These are phyloP conservation scores for Suillus subalutaceus DNA, from an alignment of 768 basidiomycete genomes.

Conservation along the genomic window DNA sequence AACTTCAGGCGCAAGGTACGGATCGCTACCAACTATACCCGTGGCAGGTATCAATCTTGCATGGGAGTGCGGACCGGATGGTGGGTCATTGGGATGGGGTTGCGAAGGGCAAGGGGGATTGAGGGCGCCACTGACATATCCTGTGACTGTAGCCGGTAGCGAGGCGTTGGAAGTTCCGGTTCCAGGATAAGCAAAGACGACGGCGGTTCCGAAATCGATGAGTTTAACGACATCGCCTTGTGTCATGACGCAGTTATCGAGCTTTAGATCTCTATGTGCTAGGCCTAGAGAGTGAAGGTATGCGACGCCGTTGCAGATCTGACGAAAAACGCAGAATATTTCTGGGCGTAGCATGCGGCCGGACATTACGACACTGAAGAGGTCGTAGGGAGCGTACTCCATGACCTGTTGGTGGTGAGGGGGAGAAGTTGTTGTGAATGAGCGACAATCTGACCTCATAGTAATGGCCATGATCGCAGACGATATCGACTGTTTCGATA, in stretches of 20 bases:
- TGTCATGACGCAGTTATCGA: constrained; percentile 99
- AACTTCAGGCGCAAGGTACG: constrained; percentile 98
- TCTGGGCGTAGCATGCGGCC: constrained; percentile 98
- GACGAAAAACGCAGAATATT: constrained; percentile 98
- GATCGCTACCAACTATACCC: constrained; percentile 96
- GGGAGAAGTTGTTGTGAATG: constrained; percentile 5
- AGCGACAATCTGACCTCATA: constrained; percentile 74
- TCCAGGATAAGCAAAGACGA: constrained; percentile 98
- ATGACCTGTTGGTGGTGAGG: constrained; percentile 69
- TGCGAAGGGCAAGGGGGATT: background rate
- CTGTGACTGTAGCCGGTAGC: constrained; percentile 15
- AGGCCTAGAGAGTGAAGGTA: constrained; percentile 98
- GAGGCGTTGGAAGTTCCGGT: constrained; percentile 46
- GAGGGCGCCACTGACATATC: constrained; percentile 17
- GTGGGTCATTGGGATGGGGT: constrained; percentile 14
- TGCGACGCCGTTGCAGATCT: constrained; percentile 97
- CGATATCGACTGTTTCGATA: constrained; percentile 98
- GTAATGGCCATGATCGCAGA: constrained; percentile 95
- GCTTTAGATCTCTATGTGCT: constrained; percentile 97
- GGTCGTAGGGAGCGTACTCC: constrained; percentile 98
- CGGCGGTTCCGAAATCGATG: constrained; percentile 99
- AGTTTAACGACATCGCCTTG: constrained; percentile 92
- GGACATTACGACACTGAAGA: constrained; percentile 99
- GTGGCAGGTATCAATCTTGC: constrained; percentile 60
- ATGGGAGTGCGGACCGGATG: constrained; percentile 43